These are phyloP conservation scores for Mucor irregularis DNA, from an alignment of 371 early-diverging fungal genomes.

Conservation along the genomic window DNA sequence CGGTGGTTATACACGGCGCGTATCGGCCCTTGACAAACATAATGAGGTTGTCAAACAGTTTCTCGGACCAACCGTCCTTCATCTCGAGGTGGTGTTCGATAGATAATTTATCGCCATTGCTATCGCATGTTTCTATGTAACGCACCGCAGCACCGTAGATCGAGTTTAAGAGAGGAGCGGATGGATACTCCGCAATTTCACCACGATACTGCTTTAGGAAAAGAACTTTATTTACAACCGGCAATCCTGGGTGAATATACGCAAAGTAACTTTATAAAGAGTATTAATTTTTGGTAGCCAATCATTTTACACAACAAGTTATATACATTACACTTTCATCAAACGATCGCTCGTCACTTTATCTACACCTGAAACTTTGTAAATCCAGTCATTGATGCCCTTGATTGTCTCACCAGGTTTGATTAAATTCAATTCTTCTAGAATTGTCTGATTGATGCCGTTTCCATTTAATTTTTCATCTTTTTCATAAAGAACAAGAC, in stretches of 20 bases:
- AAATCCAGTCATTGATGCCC: conserved; percentile 45
- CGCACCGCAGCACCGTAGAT: conserved; percentile 52
- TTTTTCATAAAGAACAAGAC: conserved; percentile 31
- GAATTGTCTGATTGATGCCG: conserved; percentile 9
- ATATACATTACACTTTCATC: conserved; percentile 52
- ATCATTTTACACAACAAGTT: background rate
- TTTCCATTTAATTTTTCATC: conserved; percentile 13
- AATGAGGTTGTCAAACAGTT: conserved; percentile 41
- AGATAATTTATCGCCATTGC: conserved; percentile 35
- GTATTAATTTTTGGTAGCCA: background rate
- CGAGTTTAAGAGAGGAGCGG: conserved; percentile 41
- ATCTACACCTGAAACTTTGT: conserved; percentile 37
- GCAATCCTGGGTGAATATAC: conserved; percentile 52
- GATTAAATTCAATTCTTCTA: conserved; percentile 30
- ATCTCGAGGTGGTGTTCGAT: conserved; percentile 10
- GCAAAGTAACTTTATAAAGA: conserved; percentile 40
- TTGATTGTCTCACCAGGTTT: conserved; percentile 43
- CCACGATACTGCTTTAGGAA: conserved; percentile 52
- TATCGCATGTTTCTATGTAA: conserved; percentile 40
- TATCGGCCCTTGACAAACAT: conserved; percentile 31
- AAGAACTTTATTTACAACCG: conserved; percentile 45
- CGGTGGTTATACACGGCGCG: conserved; percentile 37
- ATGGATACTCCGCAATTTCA: conserved; percentile 39
- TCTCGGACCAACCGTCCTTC: conserved; percentile 42
- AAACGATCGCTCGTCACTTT: conserved; percentile 43